Evolutionary conservation across 441 rosid genomes (phyloP).

Genomic region (Syzygium syzygioides): DNA sequence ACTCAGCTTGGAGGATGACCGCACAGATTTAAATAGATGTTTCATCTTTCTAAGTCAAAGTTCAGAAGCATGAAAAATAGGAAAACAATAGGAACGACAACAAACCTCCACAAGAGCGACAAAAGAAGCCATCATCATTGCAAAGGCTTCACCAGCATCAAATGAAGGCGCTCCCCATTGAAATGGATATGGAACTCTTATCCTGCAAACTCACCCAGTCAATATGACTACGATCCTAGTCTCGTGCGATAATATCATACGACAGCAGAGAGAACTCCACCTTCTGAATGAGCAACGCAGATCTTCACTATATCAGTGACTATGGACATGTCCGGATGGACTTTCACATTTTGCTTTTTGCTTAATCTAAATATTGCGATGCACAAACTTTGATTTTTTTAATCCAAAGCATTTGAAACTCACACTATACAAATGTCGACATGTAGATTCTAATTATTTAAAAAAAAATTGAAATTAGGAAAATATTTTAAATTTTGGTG

Average conservation of each 20-base stretch:
- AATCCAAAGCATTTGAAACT: not conserved
- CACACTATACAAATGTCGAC: not conserved
- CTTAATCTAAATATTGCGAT: not conserved
- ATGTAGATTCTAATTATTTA: not conserved
- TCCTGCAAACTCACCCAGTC: slow-evolving; percentile 43
- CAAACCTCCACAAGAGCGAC: slow-evolving; percentile 95
- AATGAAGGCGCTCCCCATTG: slow-evolving; percentile 98
- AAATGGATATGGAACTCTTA: slow-evolving; percentile 93
- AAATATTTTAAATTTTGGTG: not conserved
- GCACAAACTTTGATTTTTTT: not conserved
- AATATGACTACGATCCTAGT: not conserved
- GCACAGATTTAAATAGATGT: not conserved
- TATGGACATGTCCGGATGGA: not conserved
- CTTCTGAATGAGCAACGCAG: not conserved
- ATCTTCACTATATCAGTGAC: not conserved
- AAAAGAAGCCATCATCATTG: slow-evolving; percentile 98
- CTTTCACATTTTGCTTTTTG: not conserved
- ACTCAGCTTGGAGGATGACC: not conserved
- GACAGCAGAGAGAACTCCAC: not conserved
- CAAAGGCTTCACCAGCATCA: slow-evolving; percentile 99
- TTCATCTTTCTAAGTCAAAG: not conserved
- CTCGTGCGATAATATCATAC: not conserved
- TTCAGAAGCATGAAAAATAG: slow-evolving; percentile 1
- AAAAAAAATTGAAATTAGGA: not conserved
- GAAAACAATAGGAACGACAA: not conserved